Conservation (phyloP, 2,329 filamentous ascomycete genomes). For the Colletotrichum eleusines region DNA sequence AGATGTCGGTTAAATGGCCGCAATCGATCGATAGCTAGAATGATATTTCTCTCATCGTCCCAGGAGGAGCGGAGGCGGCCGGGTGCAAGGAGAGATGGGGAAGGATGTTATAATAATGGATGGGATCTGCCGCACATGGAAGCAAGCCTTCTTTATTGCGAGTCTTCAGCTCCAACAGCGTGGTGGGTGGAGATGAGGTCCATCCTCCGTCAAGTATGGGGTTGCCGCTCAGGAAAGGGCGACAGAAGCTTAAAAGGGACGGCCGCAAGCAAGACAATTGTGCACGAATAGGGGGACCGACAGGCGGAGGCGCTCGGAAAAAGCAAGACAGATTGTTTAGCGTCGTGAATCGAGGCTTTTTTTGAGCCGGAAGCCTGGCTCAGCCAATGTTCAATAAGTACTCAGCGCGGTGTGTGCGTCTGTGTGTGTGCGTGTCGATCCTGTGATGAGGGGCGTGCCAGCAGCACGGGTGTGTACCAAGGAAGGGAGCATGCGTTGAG, state of each 20-base stretch:
- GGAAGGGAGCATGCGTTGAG: conserved; percentile 10
- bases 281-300: conserved; percentile 36
- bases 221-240: conserved; percentile 38
- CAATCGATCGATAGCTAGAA: neutral
- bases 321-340: conserved; percentile 37
- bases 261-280: conserved; percentile 39
- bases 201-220: conserved; percentile 28
- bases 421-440: conserved; percentile 40
- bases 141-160: neutral
- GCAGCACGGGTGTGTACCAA: conserved; percentile 19
- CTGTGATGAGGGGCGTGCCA: conserved; percentile 38
- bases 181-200: conserved; percentile 30
- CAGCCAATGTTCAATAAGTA: conserved; percentile 35
- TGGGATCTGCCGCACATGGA: neutral
- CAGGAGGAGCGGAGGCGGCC: neutral
- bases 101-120: conserved; percentile 17
- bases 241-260: conserved; percentile 42
- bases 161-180: conserved; percentile 24
- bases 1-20: neutral
- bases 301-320: conserved; percentile 29
- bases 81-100: neutral
- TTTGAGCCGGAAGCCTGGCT: conserved; percentile 29
- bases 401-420: conserved; percentile 35
- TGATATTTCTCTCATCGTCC: neutral
- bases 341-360: conserved; percentile 40